Conservation (phyloP, 2,329 filamentous ascomycete genomes). For the Sporothrix brunneoviolacea region DNA sequence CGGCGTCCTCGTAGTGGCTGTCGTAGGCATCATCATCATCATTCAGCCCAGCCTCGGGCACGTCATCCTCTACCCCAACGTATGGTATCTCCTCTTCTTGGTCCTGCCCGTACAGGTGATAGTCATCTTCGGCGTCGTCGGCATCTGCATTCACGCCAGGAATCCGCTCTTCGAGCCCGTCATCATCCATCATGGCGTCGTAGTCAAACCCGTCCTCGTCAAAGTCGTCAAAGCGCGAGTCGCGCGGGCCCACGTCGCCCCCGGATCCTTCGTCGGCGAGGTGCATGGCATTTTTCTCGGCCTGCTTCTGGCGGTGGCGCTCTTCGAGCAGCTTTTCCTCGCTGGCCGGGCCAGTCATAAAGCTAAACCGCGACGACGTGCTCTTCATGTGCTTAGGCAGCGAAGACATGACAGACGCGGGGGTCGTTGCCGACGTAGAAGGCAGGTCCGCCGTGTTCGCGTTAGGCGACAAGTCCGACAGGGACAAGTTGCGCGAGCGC, state of each 20-base stretch:
- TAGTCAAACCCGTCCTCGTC: conserved; percentile 56
- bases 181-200: conserved; percentile 59
- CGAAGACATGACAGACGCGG: conserved; percentile 32
- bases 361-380: conserved; percentile 73
- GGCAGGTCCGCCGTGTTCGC: conserved; percentile 23
- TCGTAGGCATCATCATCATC: no score
- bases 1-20: no score
- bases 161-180: conserved; percentile 60
- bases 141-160: conserved; percentile 44
- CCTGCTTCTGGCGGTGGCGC: conserved; percentile 59
- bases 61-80: no score
- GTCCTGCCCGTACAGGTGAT: conserved; percentile 24
- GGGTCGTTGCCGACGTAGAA: conserved; percentile 9
- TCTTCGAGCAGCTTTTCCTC: conserved; percentile 67
- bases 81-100: no score
- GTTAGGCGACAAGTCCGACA: conserved; percentile 41
- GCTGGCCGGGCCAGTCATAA: conserved; percentile 65
- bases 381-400: conserved; percentile 64
- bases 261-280: neutral
- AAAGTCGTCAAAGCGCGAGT: conserved; percentile 55
- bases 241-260: conserved; percentile 32
- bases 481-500: conserved; percentile 47
- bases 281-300: conserved; percentile 48
- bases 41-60: no score
- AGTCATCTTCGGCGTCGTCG: conserved; percentile 36